Conservation (phyloP, 2,329 filamentous ascomycete genomes). For the Raffaelea deltoideospora region DNA sequence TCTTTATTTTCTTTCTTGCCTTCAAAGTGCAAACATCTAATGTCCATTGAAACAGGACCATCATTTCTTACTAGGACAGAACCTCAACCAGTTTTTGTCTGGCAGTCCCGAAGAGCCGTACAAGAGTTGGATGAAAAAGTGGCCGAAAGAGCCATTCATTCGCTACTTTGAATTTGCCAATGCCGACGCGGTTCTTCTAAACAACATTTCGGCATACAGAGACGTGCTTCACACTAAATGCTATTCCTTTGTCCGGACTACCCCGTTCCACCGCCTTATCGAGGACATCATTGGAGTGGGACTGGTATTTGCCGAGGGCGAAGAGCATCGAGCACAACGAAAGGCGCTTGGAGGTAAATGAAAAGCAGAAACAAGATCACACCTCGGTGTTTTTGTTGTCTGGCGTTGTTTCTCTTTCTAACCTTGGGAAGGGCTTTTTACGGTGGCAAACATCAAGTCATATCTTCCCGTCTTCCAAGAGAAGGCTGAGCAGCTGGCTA, state of each 20-base stretch:
- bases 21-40: too few species aligned
- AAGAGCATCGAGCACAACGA: conserved; percentile 18
- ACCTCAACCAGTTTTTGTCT: conserved; percentile 4
- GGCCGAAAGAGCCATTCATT: conserved; percentile 17
- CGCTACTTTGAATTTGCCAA: conserved; percentile 20
- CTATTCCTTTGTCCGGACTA: conserved; percentile 23
- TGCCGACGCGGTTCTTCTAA: conserved; percentile 21
- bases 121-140: conserved; percentile 4
- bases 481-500: conserved; percentile 16
- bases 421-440: conserved; percentile 21
- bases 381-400: too few species aligned
- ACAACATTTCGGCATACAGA: conserved; percentile 19
- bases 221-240: conserved; percentile 23
- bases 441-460: conserved; percentile 19
- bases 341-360: conserved; percentile 15
- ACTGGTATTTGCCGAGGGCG: conserved; percentile 21
- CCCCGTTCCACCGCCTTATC: conserved; percentile 17
- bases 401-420: too few species aligned
- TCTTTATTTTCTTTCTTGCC: too few species aligned
- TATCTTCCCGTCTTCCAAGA: conserved; percentile 21
- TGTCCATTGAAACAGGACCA: too few species aligned
- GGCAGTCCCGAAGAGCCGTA: conserved; percentile 6
- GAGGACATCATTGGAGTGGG: conserved; percentile 20
- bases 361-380: not conserved
- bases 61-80: conserved; percentile 6